phyloP scores from a whole-genome alignment of 805 yeast species.

The Lipomyces orientalis region DNA sequence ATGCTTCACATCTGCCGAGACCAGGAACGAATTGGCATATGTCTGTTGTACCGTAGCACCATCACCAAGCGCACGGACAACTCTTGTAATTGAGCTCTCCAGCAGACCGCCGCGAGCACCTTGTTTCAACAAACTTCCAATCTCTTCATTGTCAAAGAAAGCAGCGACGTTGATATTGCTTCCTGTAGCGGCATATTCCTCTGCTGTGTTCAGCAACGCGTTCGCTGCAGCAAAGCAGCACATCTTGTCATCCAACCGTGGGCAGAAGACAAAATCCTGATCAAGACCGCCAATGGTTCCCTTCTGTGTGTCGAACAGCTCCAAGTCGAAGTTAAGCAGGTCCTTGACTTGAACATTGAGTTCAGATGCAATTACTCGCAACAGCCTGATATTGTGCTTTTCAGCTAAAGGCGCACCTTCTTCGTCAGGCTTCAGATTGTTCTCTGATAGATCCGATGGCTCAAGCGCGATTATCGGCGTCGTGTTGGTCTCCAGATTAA shows the following conservation, averaged over 20 bases:
- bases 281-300: constrained; percentile 78
- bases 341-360: constrained; percentile 61
- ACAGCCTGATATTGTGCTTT: constrained; percentile 56
- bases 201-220: constrained; percentile 57
- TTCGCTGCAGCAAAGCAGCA: constrained; percentile 74
- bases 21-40: constrained; percentile 72
- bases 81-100: constrained; percentile 63
- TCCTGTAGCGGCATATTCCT: constrained; percentile 42
- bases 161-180: constrained; percentile 57
- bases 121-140: constrained; percentile 77
- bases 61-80: constrained; percentile 41
- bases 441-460: constrained; percentile 39
- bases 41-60: constrained; percentile 26
- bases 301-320: constrained; percentile 78
- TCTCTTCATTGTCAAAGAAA: constrained; percentile 78
- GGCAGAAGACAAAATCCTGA: constrained; percentile 76
- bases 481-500: constrained; percentile 74
- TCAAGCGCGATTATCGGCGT: constrained; percentile 76
- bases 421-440: constrained; percentile 37
- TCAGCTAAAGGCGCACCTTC: constrained; percentile 40
- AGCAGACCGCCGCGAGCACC: constrained; percentile 81
- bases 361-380: constrained; percentile 69
- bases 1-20: constrained; percentile 85
- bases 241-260: constrained; percentile 82
- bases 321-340: constrained; percentile 72